These are phyloP conservation scores for Scheffersomyces parashehatae DNA, from an alignment of 1,139 yeast genomes.

Conservation along the genomic window DNA sequence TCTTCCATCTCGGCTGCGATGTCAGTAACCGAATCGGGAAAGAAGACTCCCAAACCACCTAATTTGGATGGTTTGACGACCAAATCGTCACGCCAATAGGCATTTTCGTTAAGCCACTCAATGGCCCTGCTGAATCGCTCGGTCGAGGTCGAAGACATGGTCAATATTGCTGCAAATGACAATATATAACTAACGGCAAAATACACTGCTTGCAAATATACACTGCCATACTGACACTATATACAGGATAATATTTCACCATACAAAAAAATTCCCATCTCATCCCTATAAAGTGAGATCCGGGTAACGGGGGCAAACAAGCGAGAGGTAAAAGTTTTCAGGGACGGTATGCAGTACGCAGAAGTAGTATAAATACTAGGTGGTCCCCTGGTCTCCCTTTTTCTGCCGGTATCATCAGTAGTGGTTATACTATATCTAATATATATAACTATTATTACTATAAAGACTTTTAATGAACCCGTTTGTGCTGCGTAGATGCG, in stretches of 20 bases:
- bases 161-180: background rate
- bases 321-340: background rate
- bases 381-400: constrained; percentile 13
- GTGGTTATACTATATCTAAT: constrained; percentile 24
- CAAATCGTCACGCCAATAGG: constrained; percentile 52
- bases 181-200: no score
- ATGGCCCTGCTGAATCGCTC: constrained; percentile 12
- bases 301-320: constrained; percentile 11
- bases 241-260: no score
- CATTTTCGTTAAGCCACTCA: constrained; percentile 51
- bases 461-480: constrained; percentile 17
- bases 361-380: constrained; percentile 12
- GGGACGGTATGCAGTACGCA: constrained; percentile 5
- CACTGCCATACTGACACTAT: no score
- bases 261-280: background rate
- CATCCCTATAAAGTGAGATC: constrained; percentile 1
- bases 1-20: constrained; percentile 27
- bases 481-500: constrained; percentile 15
- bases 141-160: constrained; percentile 15
- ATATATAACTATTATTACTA: constrained; percentile 20
- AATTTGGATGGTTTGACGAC: constrained; percentile 47
- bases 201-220: no score
- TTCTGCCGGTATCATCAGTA: constrained; percentile 17
- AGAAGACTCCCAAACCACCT: constrained; percentile 79
- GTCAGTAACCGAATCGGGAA: constrained; percentile 29